phyloP scores from a whole-genome alignment of 2,329 filamentous ascomycete genomes.

The Fusarium odoratissimum region DNA sequence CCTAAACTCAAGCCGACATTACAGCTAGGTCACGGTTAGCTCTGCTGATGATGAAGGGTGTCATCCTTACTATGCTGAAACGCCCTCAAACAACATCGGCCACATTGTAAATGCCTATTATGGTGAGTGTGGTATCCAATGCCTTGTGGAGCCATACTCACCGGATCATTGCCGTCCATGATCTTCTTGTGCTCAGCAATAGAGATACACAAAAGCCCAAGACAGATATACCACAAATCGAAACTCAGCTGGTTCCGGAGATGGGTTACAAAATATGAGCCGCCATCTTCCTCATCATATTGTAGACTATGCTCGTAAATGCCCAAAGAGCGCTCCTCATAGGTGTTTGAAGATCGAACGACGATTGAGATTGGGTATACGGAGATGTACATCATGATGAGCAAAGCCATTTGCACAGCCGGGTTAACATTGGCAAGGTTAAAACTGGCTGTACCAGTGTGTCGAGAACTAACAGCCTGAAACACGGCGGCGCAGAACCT shows the following conservation, averaged over 20 bases:
- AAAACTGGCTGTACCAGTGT: constrained; percentile 62
- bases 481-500: constrained; percentile 68
- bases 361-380: constrained; percentile 71
- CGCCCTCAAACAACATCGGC: constrained; percentile 50
- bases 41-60: too few species aligned
- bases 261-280: constrained; percentile 49
- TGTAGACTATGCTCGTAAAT: constrained; percentile 58
- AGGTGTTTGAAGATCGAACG: constrained; percentile 70
- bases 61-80: constrained; percentile 49
- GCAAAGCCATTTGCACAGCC: constrained; percentile 66
- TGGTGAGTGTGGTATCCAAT: not conserved
- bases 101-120: constrained; percentile 47
- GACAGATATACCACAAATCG: constrained; percentile 56
- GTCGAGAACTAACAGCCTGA: constrained; percentile 64
- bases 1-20: constrained; percentile 53
- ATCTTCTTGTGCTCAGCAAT: constrained; percentile 46
- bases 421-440: constrained; percentile 62
- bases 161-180: constrained; percentile 42
- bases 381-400: constrained; percentile 75
- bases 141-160: constrained; percentile 1
- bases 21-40: constrained; percentile 41
- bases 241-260: constrained; percentile 55
- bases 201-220: constrained; percentile 53
- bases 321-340: constrained; percentile 71
- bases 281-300: constrained; percentile 46